Base-by-base conservation (phyloP, 441 rosid species). In the Gossypium aridum region DNA sequence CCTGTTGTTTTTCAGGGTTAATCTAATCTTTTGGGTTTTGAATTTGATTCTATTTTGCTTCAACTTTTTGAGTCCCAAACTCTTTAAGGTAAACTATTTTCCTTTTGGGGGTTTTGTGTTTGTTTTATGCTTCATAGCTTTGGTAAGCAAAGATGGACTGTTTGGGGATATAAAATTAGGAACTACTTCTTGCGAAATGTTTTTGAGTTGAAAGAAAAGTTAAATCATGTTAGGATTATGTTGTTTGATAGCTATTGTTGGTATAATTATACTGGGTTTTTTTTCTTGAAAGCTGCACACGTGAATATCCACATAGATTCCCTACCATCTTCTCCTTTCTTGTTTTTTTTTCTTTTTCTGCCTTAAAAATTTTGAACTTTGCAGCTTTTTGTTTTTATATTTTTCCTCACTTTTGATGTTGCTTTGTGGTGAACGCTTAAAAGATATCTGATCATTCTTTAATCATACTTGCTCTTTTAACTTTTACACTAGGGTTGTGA, bases 261-360 rank as follows among this genome's bases (percentile, higher is more conserved):
- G 53, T 19, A 9, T 64, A 64, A 37, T 64, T 53, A 39, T 64
- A 39, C 53, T 64, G 23, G 8, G 39, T 34, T 39, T 64, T 66
- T 39, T 14, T 13, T 17, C 19, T 67, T 20, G 57, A 14, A 57
- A 70, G 49, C n/a, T 71, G 47, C 2, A 63, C 17, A 55, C 37
- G 20, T 70, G 78, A 80, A 80, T 70, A 76, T 78, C 49, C 77
- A 66, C 51, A n/a, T 79, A 64, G 73, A 70, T 78, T 76, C 76
- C 70, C 74, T 7, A 14, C 74, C 51, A 72, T 28, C 39, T 34
- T 34, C 56, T 10, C 63, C 3, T 70, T 77, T 70, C 26, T 63
- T 28, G 4, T n/a, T 70, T 17, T 72, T 76, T 60, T 13, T 60
- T 55, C 6, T 47, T 55, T 55, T 83, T 75, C 6, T 77, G 70